Evolutionary conservation across 192 early-diverging fungal genomes (phyloP), one percentile per base, ranked within the genome.

Genomic region (Coemansia sp.): DNA sequence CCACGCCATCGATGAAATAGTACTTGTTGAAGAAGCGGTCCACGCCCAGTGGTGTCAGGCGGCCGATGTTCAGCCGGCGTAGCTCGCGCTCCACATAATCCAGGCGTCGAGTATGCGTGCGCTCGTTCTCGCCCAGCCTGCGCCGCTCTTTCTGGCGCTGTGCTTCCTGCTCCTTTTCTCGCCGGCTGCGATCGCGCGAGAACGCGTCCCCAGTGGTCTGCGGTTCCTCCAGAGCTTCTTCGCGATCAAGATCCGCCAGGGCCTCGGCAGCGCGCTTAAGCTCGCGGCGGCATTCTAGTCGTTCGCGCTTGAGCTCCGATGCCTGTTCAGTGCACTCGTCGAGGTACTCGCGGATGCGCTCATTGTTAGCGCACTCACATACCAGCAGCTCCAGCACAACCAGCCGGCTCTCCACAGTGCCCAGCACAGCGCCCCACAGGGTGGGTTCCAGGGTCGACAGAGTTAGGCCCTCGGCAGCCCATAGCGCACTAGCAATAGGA

Each of bases 11-110:
- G 69, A 97, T 87, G 77, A 89, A 96, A 83, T 91, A 98, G 70
- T 98, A 97, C 39, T 87, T 82, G 73, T 92, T 94, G 63, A 85
- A 88, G 71, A 87, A 96, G 6, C 95, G 87, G 81, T 98, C 96
- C 23, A 66, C 68, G 9, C 95, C 96, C 21, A 98, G 64, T 0
- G 92, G 89, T 33, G 65, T 77, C 59, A 93, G 70, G 3, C 94
- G 88, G 24, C 86, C 86, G 9, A 88, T 86, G 23, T 83, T 87
- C 48, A 70, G 85, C 43, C 85, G 84, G 14, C 86, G 83, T 35
- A 90, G 63, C 58, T 93, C 90, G 57, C 85, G 72, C 66, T 95
- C 94, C 9, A 94, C 70, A 38, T 88, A 84, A 20, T 90, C 87
- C 59, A 78, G 39, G 0, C 72, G 65, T 28, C 70, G 58, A 37